phyloP scores from a whole-genome alignment of 2,329 filamentous ascomycete species.

The Aphanocladium album region DNA sequence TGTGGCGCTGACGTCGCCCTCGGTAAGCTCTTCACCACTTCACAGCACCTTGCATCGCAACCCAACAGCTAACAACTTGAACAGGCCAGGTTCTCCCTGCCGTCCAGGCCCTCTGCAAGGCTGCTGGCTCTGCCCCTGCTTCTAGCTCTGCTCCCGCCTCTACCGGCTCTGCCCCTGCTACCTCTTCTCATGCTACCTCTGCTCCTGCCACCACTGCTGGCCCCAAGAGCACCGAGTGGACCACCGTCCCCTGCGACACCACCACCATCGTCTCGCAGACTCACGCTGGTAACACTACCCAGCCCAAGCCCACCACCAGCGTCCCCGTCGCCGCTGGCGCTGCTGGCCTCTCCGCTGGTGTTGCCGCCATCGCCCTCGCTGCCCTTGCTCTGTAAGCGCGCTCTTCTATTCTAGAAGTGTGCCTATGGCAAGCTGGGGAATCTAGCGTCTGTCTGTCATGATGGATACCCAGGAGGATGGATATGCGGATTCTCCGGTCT shows the following conservation, averaged over 20 bases:
- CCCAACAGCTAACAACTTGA: constrained; percentile 16
- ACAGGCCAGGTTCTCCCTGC: constrained; percentile 36
- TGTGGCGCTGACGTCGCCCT: constrained; percentile 34
- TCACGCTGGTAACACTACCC: constrained; percentile 2
- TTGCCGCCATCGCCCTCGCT: constrained; percentile 29
- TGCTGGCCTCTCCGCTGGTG: constrained; percentile 26
- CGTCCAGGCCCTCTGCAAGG: constrained; percentile 29
- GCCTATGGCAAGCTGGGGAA: not conserved
- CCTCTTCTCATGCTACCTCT: constrained; percentile 6
- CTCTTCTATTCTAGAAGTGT: not conserved
- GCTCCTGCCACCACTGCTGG: constrained; percentile 9
- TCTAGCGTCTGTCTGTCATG: not conserved
- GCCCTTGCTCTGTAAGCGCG: constrained; percentile 33
- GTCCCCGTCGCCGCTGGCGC: constrained; percentile 21
- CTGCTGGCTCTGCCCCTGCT: constrained; percentile 9
- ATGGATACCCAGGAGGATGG: not conserved
- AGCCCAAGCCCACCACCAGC: constrained; percentile 3
- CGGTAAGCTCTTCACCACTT: constrained; percentile 26
- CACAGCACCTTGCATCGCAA: not conserved
- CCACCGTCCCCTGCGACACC: constrained; percentile 15
- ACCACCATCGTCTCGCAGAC: constrained; percentile 1
- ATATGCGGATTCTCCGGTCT: not conserved
- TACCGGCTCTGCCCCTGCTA: constrained; percentile 5
- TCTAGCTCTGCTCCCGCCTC: constrained; percentile 8
- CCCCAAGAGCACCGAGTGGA: not conserved